phyloP scores from a whole-genome alignment of 2,329 filamentous ascomycete genomes.

The Rutstroemia sp. region DNA sequence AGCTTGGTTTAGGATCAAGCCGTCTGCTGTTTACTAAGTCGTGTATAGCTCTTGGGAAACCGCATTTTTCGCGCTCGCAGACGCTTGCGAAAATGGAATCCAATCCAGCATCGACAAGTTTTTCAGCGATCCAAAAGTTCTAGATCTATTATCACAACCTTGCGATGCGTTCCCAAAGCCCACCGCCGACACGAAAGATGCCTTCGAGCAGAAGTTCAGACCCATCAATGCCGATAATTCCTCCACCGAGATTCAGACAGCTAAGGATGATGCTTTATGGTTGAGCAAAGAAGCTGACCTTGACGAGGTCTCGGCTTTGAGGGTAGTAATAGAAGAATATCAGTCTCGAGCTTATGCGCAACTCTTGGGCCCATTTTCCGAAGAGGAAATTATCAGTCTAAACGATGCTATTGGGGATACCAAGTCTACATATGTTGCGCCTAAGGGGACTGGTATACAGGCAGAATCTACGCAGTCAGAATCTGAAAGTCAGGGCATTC shows the following conservation, averaged over 20 bases:
- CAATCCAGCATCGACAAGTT: conserved; percentile 54
- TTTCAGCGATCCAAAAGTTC: conserved; percentile 61
- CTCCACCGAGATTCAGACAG: conserved; percentile 59
- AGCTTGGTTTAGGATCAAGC: background rate
- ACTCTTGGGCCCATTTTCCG: conserved; percentile 63
- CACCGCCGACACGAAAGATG: conserved; percentile 55
- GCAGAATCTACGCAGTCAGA: conserved; percentile 41
- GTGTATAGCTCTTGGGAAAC: conserved; percentile 52
- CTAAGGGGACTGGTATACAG: conserved; percentile 33
- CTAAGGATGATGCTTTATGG: conserved; percentile 84
- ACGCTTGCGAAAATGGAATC: conserved; percentile 51
- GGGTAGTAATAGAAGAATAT: conserved; percentile 75
- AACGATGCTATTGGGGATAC: conserved; percentile 64
- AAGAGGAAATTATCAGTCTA: conserved; percentile 70
- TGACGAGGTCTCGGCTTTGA: conserved; percentile 74
- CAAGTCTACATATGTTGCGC: conserved; percentile 50
- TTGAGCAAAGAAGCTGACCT: conserved; percentile 70
- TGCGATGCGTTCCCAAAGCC: conserved; percentile 59
- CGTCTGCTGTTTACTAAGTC: background rate
- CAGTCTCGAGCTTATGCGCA: conserved; percentile 71
- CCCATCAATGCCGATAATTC: conserved; percentile 75
- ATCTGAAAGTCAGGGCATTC: conserved; percentile 55
- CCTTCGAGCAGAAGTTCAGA: conserved; percentile 78
- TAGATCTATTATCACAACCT: conserved; percentile 60
- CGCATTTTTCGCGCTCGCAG: conserved; percentile 46